Evolutionary conservation across 225 moss, liverwort and hornwort species (phyloP).

Genomic region (Thuidium tamariscinum): DNA sequence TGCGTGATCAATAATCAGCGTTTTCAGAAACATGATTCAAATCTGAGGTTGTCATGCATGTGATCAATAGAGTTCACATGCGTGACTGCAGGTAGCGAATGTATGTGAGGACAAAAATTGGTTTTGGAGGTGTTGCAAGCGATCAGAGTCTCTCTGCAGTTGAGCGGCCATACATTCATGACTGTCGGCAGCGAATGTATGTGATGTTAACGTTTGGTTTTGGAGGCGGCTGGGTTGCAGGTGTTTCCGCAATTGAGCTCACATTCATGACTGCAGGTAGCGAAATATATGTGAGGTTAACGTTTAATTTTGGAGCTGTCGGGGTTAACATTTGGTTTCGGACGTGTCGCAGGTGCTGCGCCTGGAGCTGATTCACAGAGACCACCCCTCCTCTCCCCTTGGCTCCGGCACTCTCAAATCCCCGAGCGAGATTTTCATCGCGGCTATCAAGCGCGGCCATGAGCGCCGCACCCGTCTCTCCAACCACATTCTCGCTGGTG

Average conservation of each 20-base stretch:
- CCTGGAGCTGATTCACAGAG: conserved; percentile 30
- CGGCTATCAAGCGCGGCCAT: conserved; percentile 22
- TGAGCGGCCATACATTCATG: not conserved
- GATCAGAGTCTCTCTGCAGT: not conserved
- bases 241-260: not conserved
- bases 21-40: not conserved
- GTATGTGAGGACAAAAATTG: not conserved
- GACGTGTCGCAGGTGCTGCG: not conserved
- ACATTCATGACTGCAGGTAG: not conserved
- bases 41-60: not conserved
- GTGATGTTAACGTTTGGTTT: not conserved
- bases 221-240: not conserved
- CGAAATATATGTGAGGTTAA: too few relatives aligned
- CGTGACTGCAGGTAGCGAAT: not conserved
- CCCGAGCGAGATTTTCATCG: conserved; percentile 14
- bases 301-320: not conserved
- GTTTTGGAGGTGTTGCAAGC: not conserved
- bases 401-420: not conserved
- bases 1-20: not conserved
- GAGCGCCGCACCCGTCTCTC: conserved; percentile 12
- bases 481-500: conserved; percentile 8
- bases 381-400: conserved; percentile 19
- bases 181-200: not conserved
- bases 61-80: not conserved
- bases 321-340: not conserved